Conservation (phyloP, 306 rosid genomes). For the Luffa aegyptiaca region DNA sequence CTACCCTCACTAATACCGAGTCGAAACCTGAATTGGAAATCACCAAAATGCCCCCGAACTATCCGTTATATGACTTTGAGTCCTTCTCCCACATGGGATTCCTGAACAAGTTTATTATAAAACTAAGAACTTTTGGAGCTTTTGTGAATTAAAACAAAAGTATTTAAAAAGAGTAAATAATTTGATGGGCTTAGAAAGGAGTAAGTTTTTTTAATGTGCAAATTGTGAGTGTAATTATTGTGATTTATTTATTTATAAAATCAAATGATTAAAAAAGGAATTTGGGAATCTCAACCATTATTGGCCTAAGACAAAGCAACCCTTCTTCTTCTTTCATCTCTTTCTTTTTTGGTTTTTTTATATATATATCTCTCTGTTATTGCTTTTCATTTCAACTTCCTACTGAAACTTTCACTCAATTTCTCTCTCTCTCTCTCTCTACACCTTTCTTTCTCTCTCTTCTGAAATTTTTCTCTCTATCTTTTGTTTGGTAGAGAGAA, state of each 20-base stretch:
- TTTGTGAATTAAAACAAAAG: not conserved
- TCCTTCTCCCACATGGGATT: not conserved
- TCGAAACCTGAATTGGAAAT: not conserved
- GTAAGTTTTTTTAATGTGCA: not conserved
- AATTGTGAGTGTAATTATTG: not conserved
- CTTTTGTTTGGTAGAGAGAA: not conserved
- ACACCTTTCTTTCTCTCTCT: not conserved
- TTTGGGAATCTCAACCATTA: slow-evolving; percentile 8
- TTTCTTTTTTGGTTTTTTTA: not conserved
- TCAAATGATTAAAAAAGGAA: not conserved
- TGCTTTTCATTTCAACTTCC: slow-evolving; percentile 1
- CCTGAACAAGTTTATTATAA: not conserved
- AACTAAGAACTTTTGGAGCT: not conserved
- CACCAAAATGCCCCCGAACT: not conserved
- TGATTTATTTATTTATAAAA: not conserved
- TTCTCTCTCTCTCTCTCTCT: not conserved
- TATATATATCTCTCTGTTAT: not conserved
- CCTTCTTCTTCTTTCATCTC: not conserved
- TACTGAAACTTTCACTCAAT: not conserved
- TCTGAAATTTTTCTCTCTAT: not conserved
- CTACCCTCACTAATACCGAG: not conserved
- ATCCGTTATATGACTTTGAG: not conserved
- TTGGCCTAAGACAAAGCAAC: not conserved
- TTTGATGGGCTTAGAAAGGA: not conserved
- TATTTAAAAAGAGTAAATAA: not conserved